Conservation (phyloP, 345 rosid species). For the Syzygium jambos region DNA sequence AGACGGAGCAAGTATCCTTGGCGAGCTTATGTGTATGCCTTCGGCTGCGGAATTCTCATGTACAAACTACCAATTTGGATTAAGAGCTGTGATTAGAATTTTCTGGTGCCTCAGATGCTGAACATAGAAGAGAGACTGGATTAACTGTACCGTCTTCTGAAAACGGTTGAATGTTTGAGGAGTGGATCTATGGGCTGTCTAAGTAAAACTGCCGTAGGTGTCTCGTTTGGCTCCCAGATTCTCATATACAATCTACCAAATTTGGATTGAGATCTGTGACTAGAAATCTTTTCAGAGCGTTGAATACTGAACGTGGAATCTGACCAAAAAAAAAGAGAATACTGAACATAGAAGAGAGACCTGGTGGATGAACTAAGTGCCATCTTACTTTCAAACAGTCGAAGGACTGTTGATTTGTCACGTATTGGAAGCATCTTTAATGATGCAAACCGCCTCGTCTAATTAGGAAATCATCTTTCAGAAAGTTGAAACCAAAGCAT, state of each 20-base stretch:
- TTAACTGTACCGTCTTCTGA: neutral
- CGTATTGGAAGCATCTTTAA: neutral
- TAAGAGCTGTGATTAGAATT: neutral
- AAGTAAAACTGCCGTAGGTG: neutral
- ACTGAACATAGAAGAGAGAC: neutral
- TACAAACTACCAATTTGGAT: constrained; percentile 53
- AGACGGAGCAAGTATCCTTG: constrained; percentile 48
- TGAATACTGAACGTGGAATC: too few relatives aligned
- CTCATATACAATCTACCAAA: too few relatives aligned
- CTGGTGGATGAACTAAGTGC: neutral
- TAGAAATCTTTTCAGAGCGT: too few relatives aligned
- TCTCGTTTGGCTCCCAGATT: too few relatives aligned
- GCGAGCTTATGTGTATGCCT: constrained; percentile 74
- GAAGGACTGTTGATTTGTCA: neutral
- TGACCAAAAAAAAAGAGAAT: too few relatives aligned
- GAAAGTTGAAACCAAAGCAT: neutral
- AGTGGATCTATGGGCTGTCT: neutral
- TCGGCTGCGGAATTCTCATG: constrained; percentile 37
- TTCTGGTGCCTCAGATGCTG: neutral
- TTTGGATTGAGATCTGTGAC: too few relatives aligned
- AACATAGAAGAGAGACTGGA: neutral
- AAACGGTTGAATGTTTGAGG: neutral
- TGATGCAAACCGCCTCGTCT: neutral
- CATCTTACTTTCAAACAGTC: neutral
- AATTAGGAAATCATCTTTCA: neutral